A percentile compares a stretch with the other conserved stretches of the same genome.
phyloP scores from a whole-genome alignment of 371 early-diverging fungal genomes.

The Mortierella sp. region DNA sequence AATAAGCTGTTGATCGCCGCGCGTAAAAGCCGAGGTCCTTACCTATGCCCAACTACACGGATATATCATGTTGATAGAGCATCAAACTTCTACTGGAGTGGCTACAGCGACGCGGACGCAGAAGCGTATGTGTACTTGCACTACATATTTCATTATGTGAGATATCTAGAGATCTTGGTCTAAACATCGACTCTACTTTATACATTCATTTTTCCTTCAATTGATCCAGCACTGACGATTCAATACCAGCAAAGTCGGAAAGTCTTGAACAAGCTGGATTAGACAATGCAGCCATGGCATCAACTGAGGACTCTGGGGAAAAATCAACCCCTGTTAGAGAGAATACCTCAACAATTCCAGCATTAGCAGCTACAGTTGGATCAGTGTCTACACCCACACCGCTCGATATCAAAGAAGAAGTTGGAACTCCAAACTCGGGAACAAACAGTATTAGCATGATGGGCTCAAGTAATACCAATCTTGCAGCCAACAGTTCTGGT shows the following conservation, averaged over 20 bases:
- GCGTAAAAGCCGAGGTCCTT: constrained; percentile 47
- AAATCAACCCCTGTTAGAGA: constrained; percentile 8
- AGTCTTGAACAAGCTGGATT: constrained; percentile 1
- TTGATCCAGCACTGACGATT: constrained; percentile 14
- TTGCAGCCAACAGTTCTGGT: not conserved
- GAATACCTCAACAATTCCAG: not conserved
- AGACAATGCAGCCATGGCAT: not conserved
- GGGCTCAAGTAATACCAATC: not conserved
- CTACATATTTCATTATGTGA: not conserved
- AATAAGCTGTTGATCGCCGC: constrained; percentile 55
- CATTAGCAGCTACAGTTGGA: constrained; percentile 1
- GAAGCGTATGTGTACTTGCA: constrained; percentile 22
- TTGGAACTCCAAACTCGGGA: constrained; percentile 15
- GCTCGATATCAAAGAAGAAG: constrained; percentile 35
- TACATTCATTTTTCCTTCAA: not conserved
- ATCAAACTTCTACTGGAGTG: constrained; percentile 51
- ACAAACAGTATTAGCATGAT: not conserved
- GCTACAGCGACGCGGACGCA: constrained; percentile 33
- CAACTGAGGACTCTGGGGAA: constrained; percentile 14
- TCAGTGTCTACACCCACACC: constrained; percentile 7
- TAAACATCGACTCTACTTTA: not conserved
- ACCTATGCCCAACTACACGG: constrained; percentile 50
- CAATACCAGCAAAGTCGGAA: constrained; percentile 30
- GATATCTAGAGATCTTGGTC: not conserved
- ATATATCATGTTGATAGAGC: constrained; percentile 47